phyloP scores from a whole-genome alignment of 805 yeast species.

The Candida pseudoglaebosa region DNA sequence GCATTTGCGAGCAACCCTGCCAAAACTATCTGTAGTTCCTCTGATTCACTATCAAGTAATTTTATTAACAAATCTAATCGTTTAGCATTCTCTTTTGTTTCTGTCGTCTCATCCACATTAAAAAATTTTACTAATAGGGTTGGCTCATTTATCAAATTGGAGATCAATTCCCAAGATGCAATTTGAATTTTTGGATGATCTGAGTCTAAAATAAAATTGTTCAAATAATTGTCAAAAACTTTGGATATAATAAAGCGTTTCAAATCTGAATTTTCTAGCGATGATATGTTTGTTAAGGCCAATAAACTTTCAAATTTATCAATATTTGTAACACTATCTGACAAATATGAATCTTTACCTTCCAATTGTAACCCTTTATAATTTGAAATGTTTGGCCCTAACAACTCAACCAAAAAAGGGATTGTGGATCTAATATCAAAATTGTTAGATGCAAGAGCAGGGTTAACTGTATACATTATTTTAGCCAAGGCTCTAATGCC shows the following conservation, averaged over 20 bases:
- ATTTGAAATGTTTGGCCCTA: slow-evolving; percentile 31
- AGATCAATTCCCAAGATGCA: slow-evolving; percentile 59
- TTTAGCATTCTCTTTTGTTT: slow-evolving; percentile 20
- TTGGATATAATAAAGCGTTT: slow-evolving; percentile 39
- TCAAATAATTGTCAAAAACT: slow-evolving; percentile 43
- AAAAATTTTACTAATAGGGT: slow-evolving; percentile 51
- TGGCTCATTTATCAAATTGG: slow-evolving; percentile 50
- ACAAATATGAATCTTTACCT: slow-evolving; percentile 14
- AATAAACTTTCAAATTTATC: slow-evolving; percentile 55
- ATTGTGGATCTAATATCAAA: slow-evolving; percentile 39
- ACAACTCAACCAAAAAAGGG: slow-evolving; percentile 46
- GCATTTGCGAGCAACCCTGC: slow-evolving; percentile 40
- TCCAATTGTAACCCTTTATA: slow-evolving; percentile 13
- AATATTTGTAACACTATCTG: slow-evolving; percentile 29
- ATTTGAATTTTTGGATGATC: slow-evolving; percentile 46
- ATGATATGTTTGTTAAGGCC: slow-evolving; percentile 66
- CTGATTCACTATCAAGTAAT: slow-evolving; percentile 30
- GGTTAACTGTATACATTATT: slow-evolving; percentile 42
- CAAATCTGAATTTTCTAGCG: slow-evolving; percentile 39
- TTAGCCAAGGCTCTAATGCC: slow-evolving; percentile 44
- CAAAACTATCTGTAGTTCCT: slow-evolving; percentile 24
- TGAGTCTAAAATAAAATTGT: slow-evolving; percentile 36
- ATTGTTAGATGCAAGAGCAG: slow-evolving; percentile 36
- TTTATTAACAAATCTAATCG: slow-evolving; percentile 29
- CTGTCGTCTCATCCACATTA: slow-evolving; percentile 37